Evolutionary conservation across 139 green algal genomes (phyloP).

Genomic region (Asterochloris sp.): DNA sequence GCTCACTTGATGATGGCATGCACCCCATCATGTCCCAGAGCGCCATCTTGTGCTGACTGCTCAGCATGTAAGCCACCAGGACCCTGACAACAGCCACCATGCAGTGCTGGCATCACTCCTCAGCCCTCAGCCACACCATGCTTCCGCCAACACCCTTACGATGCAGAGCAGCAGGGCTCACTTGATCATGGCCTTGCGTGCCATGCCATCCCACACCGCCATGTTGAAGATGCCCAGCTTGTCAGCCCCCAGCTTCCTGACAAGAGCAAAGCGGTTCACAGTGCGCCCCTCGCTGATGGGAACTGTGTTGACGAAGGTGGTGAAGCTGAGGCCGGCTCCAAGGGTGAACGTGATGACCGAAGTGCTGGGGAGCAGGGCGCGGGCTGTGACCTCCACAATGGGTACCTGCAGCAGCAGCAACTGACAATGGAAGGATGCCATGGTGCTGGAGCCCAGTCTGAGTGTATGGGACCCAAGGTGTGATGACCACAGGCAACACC

Average conservation of each 20-base stretch:
- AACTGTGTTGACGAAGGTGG: constrained; percentile 80
- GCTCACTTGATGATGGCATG: too few species aligned
- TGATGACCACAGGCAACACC: too few species aligned
- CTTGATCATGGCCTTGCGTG: constrained; percentile 69
- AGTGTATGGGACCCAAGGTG: too few species aligned
- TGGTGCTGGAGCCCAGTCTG: too few species aligned
- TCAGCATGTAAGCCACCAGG: too few species aligned
- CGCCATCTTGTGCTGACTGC: too few species aligned
- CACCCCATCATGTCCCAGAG: too few species aligned
- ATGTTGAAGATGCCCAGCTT: constrained; percentile 41
- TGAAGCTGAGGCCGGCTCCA: constrained; percentile 57
- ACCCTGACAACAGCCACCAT: too few species aligned
- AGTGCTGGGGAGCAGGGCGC: constrained; percentile 71
- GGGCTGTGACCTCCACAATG: constrained; percentile 61
- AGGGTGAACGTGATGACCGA: constrained; percentile 73
- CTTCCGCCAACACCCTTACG: too few species aligned
- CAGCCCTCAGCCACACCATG: too few species aligned
- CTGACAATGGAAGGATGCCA: too few species aligned
- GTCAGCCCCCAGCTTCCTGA: constrained; percentile 46
- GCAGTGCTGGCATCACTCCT: too few species aligned
- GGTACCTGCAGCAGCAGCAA: constrained; percentile 29
- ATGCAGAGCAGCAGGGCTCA: not conserved
- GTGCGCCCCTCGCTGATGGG: constrained; percentile 57
- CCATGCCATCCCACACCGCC: constrained; percentile 53
- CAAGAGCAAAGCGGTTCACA: constrained; percentile 77